Evolutionary conservation across 2,329 filamentous ascomycete species (phyloP), one percentile per base, ranked within the genome.

Genomic region (Fusarium euwallaceae): DNA sequence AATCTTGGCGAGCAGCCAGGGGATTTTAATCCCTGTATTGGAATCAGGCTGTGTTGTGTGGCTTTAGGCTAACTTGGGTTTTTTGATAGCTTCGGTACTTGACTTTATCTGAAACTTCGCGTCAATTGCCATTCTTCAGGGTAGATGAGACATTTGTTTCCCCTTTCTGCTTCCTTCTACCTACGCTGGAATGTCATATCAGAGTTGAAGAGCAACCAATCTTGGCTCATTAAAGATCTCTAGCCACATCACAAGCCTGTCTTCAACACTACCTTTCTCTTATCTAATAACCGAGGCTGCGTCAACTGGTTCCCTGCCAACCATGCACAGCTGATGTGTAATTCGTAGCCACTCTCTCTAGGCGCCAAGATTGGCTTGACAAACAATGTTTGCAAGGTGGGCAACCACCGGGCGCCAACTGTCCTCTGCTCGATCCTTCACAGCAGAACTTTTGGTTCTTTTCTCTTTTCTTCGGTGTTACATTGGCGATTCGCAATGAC

Each of bases 391-490:
- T 27, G 17, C 16, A 10, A 32, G 9, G 48, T 29, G 48, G 20
- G 24, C 10, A 29, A 10, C 9, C 4, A 17, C 24, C 12, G 16
- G 8, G 27, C 48, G 32, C 32, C n/a, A 37, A 37, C 53, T 37
- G 10, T 14, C 16, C 53, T 36, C 12, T 22, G 3, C 9, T 22
- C 59, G 53, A 60, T 41, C 34, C 22, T 20, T 17, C 62, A 22
- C 45, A 48, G 55, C 24, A 74, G 71, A 62, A 68, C 71, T 53
- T 53, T 53, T 53, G 24, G 48, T 53, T 53, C 24, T 22, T 22
- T 53, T 53, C 48, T 53, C 48, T 53, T 53, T 29, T 53, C 48
- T 53, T 53, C 24, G 12, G 17, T n/a, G 16, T 29, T 27, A 16
- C 24, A 51, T 17, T 51, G 45, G 45, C 17, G 24, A 53, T 53